Percentiles rank a stretch among this genome's conserved stretches.
phyloP scores from a whole-genome alignment of 2,329 filamentous ascomycete genomes.

The Diaporthe ampelina region DNA sequence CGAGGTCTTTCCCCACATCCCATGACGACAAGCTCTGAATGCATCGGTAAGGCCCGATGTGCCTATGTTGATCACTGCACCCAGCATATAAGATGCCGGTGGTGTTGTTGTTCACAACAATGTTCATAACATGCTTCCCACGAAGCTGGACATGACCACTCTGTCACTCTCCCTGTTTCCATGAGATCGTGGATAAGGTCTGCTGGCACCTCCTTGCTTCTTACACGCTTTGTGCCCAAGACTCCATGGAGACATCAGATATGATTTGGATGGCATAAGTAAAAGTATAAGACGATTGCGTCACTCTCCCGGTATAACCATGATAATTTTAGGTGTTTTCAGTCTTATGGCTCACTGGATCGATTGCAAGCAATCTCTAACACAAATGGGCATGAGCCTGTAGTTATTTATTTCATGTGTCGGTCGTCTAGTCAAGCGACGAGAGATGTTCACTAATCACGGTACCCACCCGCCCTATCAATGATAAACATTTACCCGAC shows the following conservation, averaged over 20 bases:
- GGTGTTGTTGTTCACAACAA: not conserved
- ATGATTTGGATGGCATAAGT: no score
- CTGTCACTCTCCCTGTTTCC: no score
- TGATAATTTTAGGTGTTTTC: not conserved
- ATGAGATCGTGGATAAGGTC: no score
- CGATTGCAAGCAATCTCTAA: not conserved
- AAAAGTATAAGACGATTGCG: no score
- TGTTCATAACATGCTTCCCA: no score
- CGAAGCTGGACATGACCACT: no score
- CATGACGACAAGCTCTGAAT: not conserved
- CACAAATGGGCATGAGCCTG: not conserved
- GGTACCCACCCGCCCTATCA: not conserved
- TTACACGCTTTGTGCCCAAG: no score
- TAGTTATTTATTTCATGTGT: not conserved
- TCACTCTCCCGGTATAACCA: no score
- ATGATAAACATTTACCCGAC: not conserved
- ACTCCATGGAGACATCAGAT: no score
- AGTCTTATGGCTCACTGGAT: not conserved
- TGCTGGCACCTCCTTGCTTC: no score
- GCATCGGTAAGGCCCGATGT: conserved; percentile 29
- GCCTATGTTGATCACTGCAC: no score
- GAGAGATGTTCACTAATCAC: not conserved
- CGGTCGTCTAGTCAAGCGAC: no score
- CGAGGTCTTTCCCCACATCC: conserved; percentile 2
- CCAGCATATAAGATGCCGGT: not conserved